These are phyloP conservation scores for Vitis amurensis DNA, from an alignment of 164 flowering plant genomes.

Conservation along the genomic window DNA sequence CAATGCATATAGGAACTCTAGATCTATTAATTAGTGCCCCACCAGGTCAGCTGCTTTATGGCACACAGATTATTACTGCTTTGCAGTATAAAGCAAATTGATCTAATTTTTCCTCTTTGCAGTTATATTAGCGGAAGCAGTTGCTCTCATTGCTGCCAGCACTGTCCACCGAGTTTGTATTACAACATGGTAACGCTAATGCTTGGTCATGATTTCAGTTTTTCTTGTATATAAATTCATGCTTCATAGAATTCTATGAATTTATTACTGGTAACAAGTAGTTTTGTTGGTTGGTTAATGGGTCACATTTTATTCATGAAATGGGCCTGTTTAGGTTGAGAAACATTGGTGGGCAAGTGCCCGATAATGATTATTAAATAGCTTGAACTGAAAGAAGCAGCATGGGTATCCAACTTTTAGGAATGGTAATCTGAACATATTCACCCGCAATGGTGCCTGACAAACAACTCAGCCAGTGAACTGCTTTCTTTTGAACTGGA, in stretches of 20 bases:
- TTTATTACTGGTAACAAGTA: too few relatives aligned
- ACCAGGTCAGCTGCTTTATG: not conserved
- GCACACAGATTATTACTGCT: not conserved
- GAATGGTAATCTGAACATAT: too few relatives aligned
- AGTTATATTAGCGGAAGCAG: constrained; percentile 74
- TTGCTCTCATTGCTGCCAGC: constrained; percentile 91
- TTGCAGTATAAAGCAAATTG: not conserved
- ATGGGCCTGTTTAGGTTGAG: too few relatives aligned
- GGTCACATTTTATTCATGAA: too few relatives aligned
- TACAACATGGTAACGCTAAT: constrained; percentile 78
- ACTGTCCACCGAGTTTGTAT: constrained; percentile 95
- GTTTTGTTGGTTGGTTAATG: too few relatives aligned
- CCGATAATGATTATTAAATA: too few relatives aligned
- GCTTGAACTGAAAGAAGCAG: too few relatives aligned
- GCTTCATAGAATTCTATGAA: not conserved
- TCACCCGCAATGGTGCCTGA: too few relatives aligned
- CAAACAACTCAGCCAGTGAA: too few relatives aligned
- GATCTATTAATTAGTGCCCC: not conserved
- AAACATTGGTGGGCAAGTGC: too few relatives aligned
- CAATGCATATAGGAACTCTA: not conserved
- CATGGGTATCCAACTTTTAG: too few relatives aligned
- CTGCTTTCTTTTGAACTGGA: too few relatives aligned
- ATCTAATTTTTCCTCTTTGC: constrained; percentile 24
- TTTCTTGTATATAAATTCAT: not conserved
- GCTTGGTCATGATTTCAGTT: not conserved